phyloP scores from a whole-genome alignment of 441 rosid species.

The Populus hybrid region DNA sequence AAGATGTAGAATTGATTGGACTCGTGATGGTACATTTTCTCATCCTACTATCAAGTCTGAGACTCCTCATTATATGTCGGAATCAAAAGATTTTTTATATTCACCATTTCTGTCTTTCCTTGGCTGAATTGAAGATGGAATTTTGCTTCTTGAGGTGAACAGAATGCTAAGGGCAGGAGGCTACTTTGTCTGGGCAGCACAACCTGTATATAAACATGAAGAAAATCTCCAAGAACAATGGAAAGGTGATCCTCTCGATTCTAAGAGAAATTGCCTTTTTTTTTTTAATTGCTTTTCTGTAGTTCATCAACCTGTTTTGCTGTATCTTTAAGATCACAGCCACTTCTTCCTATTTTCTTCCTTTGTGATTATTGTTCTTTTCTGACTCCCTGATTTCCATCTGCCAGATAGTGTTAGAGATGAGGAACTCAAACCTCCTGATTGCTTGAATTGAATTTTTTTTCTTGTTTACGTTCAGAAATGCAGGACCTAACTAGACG shows the following conservation, averaged over 20 bases:
- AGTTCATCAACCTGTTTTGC: background rate
- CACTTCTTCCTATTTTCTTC: background rate
- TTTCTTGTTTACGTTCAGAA: slow-evolving; percentile 41
- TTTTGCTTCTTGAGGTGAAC: slow-evolving; percentile 81
- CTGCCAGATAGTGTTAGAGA: background rate
- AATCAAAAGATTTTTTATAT: slow-evolving; percentile 17
- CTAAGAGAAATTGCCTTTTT: background rate
- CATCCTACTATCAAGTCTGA: slow-evolving; percentile 1
- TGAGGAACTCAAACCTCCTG: slow-evolving; percentile 1
- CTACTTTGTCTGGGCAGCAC: slow-evolving; percentile 88
- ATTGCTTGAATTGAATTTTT: background rate
- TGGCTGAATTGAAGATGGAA: slow-evolving; percentile 57
- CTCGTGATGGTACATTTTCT: slow-evolving; percentile 59
- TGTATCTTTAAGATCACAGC: background rate
- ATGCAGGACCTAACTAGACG: slow-evolving; percentile 71
- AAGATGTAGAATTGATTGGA: slow-evolving; percentile 90
- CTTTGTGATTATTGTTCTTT: background rate
- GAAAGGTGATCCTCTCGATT: slow-evolving; percentile 51
- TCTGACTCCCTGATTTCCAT: background rate
- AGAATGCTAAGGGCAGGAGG: slow-evolving; percentile 90
- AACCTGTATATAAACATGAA: slow-evolving; percentile 87
- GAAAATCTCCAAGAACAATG: slow-evolving; percentile 68
- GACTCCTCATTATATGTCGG: background rate
- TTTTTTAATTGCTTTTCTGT: background rate
- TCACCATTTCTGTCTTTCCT: slow-evolving; percentile 11